Conservation (phyloP, 106 monocot genomes). For the Chionographis japonica region DNA sequence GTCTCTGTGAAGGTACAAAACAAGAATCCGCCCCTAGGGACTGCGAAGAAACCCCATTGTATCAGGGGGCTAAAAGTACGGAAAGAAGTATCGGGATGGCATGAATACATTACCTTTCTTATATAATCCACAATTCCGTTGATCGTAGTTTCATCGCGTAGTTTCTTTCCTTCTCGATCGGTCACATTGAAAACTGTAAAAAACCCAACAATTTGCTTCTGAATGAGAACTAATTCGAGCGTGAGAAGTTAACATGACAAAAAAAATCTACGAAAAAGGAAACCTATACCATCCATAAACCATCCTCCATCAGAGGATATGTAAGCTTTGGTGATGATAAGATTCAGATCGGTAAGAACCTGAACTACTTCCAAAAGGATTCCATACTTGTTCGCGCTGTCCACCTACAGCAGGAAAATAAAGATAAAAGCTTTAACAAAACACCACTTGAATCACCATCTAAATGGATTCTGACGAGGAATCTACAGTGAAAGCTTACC, state of each 20-base stretch:
- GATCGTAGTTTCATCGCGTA: conserved; percentile 19
- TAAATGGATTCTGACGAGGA: too few species aligned
- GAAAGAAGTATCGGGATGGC: background rate
- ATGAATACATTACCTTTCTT: conserved; percentile 16
- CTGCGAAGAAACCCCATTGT: conserved; percentile 4
- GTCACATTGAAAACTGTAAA: conserved; percentile 40
- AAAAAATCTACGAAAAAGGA: too few species aligned
- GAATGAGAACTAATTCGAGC: background rate
- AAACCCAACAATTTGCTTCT: background rate
- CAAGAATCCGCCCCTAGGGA: conserved; percentile 26
- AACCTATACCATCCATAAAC: conserved; percentile 44
- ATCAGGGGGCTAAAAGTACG: background rate
- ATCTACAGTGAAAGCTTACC: conserved; percentile 12
- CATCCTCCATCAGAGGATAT: conserved; percentile 53
- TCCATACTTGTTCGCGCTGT: conserved; percentile 42
- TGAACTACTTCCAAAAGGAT: conserved; percentile 43
- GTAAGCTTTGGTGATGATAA: conserved; percentile 39
- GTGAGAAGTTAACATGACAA: background rate
- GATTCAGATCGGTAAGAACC: conserved; percentile 40
- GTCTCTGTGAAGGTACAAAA: conserved; percentile 18
- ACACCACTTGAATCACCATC: background rate
- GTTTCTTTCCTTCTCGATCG: conserved; percentile 47
- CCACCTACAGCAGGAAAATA: conserved; percentile 18
- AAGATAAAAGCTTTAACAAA: background rate
- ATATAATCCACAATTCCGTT: conserved; percentile 25